phyloP scores from a whole-genome alignment of 345 rosid species.

The Turritis glabra region DNA sequence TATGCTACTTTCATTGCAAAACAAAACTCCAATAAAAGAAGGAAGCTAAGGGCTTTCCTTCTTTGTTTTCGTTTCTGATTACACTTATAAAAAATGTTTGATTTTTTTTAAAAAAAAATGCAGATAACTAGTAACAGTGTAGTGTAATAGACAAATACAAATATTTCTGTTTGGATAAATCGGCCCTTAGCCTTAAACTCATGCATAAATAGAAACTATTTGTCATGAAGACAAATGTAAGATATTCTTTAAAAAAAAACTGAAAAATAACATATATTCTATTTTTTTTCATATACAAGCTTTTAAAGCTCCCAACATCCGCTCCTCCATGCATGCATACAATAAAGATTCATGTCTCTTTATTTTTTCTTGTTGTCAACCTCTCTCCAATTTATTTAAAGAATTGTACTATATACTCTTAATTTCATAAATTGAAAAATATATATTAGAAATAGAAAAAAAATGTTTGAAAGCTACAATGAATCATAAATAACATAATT shows the following conservation, averaged over 20 bases:
- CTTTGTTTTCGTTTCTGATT: not conserved
- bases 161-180: not conserved
- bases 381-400: conserved; percentile 2
- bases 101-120: too few relatives aligned
- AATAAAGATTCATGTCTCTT: conserved; percentile 29
- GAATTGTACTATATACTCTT: conserved; percentile 5
- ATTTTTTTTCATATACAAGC: not conserved
- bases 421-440: conserved; percentile 10
- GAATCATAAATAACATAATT: not conserved
- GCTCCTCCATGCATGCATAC: conserved; percentile 30
- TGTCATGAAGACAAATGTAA: not conserved
- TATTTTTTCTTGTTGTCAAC: conserved; percentile 1
- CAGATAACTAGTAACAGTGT: not conserved
- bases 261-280: not conserved
- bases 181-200: not conserved
- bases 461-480: conserved; percentile 17
- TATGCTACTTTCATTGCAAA: not conserved
- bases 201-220: not conserved
- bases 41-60: not conserved
- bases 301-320: conserved; percentile 33
- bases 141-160: not conserved
- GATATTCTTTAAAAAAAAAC: not conserved
- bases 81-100: not conserved
- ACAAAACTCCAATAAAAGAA: not conserved
- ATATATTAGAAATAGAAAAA: not conserved